Percentiles rank a stretch among this genome's conserved stretches.
These are phyloP conservation scores for Polygonum aviculare DNA, from an alignment of 148 eudicot genomes.

Conservation along the genomic window DNA sequence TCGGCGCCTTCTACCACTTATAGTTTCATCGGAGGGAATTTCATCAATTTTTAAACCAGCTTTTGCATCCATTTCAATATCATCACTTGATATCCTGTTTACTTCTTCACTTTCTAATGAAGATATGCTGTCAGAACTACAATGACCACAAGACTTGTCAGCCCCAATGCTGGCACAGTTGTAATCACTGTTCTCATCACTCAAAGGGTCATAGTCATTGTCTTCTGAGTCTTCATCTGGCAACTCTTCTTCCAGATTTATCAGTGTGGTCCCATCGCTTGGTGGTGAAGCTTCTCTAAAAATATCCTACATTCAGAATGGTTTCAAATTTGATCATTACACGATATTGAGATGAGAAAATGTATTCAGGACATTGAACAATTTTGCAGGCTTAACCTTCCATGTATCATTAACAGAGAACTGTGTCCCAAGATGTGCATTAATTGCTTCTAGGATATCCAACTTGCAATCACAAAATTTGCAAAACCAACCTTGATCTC, in stretches of 20 bases:
- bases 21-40: slow-evolving; percentile 37
- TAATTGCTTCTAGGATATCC: slow-evolving; percentile 71
- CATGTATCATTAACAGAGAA: slow-evolving; percentile 52
- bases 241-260: slow-evolving; percentile 62
- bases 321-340: background rate
- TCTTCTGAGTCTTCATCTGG: slow-evolving; percentile 98
- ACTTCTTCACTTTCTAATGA: slow-evolving; percentile 64
- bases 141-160: slow-evolving; percentile 27
- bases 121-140: slow-evolving; percentile 44
- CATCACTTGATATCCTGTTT: slow-evolving; percentile 17
- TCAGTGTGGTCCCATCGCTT: slow-evolving; percentile 30
- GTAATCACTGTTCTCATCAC: slow-evolving; percentile 28
- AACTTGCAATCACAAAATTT: slow-evolving; percentile 70
- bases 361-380: slow-evolving; percentile 2
- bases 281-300: slow-evolving; percentile 75
- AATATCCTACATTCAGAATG: slow-evolving; percentile 47
- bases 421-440: slow-evolving; percentile 91
- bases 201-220: slow-evolving; percentile 73
- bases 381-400: slow-evolving; percentile 48
- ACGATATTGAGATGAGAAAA: background rate
- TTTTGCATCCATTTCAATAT: slow-evolving; percentile 15
- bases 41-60: slow-evolving; percentile 34
- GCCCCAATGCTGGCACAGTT: slow-evolving; percentile 24
- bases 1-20: slow-evolving; percentile 63
- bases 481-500: slow-evolving; percentile 90